Evolutionary conservation across 176 grass and related monocot species (phyloP).

Genomic region (Eremochloa ophiuroides): DNA sequence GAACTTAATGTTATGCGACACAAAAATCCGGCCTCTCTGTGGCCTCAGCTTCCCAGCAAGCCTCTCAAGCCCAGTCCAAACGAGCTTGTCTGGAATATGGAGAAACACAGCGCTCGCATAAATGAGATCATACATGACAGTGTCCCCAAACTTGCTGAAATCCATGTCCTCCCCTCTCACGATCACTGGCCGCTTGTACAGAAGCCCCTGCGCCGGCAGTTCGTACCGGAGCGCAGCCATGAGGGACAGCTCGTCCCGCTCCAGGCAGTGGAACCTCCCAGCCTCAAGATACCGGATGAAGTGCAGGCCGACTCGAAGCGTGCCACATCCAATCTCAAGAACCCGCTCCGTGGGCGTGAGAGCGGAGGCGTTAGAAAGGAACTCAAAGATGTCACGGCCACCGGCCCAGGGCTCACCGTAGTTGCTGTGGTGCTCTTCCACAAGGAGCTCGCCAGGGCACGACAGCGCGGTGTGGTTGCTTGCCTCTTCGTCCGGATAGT

Average conservation of each 20-base stretch:
- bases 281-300: constrained; percentile 83
- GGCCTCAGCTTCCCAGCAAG: constrained; percentile 59
- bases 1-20: constrained; percentile 93
- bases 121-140: constrained; percentile 77
- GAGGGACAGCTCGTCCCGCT: constrained; percentile 84
- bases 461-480: constrained; percentile 75
- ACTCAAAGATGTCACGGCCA: constrained; percentile 82
- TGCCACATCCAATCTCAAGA: constrained; percentile 88
- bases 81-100: constrained; percentile 72
- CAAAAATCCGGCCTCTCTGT: constrained; percentile 78
- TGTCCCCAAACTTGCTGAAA: constrained; percentile 74
- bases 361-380: constrained; percentile 52
- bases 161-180: constrained; percentile 83
- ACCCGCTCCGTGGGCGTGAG: constrained; percentile 57
- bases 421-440: constrained; percentile 98
- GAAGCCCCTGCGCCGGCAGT: constrained; percentile 67
- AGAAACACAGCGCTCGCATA: constrained; percentile 91
- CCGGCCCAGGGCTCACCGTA: constrained; percentile 92
- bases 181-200: constrained; percentile 78
- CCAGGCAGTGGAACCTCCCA: constrained; percentile 82
- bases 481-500: constrained; percentile 49
- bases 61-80: constrained; percentile 85
- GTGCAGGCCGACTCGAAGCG: constrained; percentile 83
- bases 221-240: constrained; percentile 80
- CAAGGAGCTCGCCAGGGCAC: constrained; percentile 72